Base-by-base conservation (phyloP, 2,329 filamentous ascomycete species). In the Pyrenochaeta sp. region DNA sequence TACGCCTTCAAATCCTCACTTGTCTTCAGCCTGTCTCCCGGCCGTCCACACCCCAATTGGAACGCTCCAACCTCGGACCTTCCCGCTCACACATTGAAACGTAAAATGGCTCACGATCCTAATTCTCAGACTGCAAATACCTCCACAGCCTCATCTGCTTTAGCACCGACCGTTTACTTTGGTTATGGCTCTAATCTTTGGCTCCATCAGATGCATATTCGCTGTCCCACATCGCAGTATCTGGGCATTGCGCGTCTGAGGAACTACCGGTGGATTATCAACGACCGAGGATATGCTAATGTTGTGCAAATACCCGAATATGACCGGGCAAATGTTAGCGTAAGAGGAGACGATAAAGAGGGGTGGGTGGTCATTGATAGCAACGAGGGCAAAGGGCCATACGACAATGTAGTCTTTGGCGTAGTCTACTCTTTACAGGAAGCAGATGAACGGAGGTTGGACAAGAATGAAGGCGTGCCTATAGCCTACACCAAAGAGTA, bases 171-270 rank as follows among this genome's bases (percentile, higher is more conserved):
- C 45, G 72, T 86, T 59, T 90, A 90, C 78, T 90, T 91, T 68
- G 89, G 84, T 64, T 91, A 89, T 74, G 89, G 88, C 58, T 87
- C 83, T 69, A 91, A 91, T 72, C 81, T 91, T 52, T 89, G 86
- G 71, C 81, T 81, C 0, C 74, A 80, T 23, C 88, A 90, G 73
- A 91, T 91, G 89, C 63, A 63, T 3, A 61, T 70, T 40, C 86
- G 88, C 46, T 91, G 89, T 67, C 82, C 82, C 1, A 71, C 68
- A 12, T 84, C 85, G 2, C 75, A 69, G 11, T 84, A 85, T 47
- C 69, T 85, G 6, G 86, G 85, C 37, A 76, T 89, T 45, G 88
- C 81, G 3, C 74, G 82, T 17, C 79, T 91, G 3, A 67, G 71
- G 1, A 77, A 78, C 35, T 89, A 86, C 79, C 76, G 72, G 39